These are phyloP conservation scores for Syzygium grande DNA, from an alignment of 345 rosid species.

Conservation along the genomic window DNA sequence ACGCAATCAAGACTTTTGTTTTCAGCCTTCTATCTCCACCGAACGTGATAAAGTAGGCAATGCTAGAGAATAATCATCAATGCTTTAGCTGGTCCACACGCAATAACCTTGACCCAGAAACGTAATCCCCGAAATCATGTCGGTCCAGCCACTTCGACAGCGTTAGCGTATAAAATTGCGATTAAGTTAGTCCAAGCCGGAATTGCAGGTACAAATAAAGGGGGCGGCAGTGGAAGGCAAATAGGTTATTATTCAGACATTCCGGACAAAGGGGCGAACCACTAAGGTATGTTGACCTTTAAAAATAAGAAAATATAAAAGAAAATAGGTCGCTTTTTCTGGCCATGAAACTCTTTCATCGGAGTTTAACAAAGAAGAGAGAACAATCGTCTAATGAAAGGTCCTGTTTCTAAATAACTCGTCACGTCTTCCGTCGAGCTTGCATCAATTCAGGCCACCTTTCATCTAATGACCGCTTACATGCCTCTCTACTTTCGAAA, in stretches of 20 bases:
- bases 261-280: not conserved
- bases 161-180: not conserved
- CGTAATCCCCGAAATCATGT: not conserved
- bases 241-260: not conserved
- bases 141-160: not conserved
- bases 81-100: not conserved
- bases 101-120: not conserved
- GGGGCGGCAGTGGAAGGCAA: not conserved
- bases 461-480: not conserved
- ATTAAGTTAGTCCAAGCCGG: not conserved
- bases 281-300: not conserved
- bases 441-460: not conserved
- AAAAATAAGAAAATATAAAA: not conserved
- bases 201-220: not conserved
- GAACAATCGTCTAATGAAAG: not conserved
- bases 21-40: not conserved
- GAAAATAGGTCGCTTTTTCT: not conserved
- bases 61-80: not conserved
- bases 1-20: not conserved
- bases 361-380: not conserved
- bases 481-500: not conserved
- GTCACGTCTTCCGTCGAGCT: not conserved
- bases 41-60: not conserved
- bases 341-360: not conserved
- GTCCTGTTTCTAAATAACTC: not conserved